Evolutionary conservation across 768 basidiomycete genomes (phyloP), one percentile per base, ranked within the genome.

Genomic region (Erythrobasidium yunnanense): DNA sequence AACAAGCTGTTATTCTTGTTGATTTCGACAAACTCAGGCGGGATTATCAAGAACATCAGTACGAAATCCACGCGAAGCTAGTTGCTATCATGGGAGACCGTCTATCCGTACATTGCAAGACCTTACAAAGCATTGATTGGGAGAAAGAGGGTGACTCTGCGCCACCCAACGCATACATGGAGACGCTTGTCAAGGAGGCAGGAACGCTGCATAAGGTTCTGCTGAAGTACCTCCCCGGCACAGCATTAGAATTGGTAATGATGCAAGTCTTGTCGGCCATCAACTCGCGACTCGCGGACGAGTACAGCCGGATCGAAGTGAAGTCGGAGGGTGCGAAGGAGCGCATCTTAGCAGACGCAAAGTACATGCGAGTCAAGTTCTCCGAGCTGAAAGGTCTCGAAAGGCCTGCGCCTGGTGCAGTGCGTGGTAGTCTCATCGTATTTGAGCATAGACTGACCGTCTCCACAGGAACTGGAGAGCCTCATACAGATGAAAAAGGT

Each of bases 1-100:
- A 90, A 77, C 91, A 97, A 77, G 90, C 91, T 13, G 90, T 96
- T 51, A 92, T 97, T 85, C 79, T 97, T 35, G 84, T 92, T 18
- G 95, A 97, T 77, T 99, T 97, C 75, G 95, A 99, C 78, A 96
- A 93, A 79, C 82, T 97, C 66, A 97, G 93, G 78, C 82, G 93
- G 86, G 95, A 97, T 76, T 97, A 87, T 74, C 93, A 97, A 81
- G 95, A 97, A 76, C 95, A 99, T 77, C 95, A 99, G 77, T 88
- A 93, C 74, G 95, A 97, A 79, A 97, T 99, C 58, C 93, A 97
- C 76, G 83, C 89, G 55, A 99, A 99, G 78, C 81, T 99, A 62
- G 86, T 99, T 67, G 88, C 90, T 46, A 99, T 97, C 77, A 99
- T 99, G 95, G 87, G 90, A 38, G 93, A 97, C 77, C 83, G 93